These are phyloP conservation scores for Plectranthus barbatus DNA, from an alignment of 257 asterid genomes.

Conservation along the genomic window DNA sequence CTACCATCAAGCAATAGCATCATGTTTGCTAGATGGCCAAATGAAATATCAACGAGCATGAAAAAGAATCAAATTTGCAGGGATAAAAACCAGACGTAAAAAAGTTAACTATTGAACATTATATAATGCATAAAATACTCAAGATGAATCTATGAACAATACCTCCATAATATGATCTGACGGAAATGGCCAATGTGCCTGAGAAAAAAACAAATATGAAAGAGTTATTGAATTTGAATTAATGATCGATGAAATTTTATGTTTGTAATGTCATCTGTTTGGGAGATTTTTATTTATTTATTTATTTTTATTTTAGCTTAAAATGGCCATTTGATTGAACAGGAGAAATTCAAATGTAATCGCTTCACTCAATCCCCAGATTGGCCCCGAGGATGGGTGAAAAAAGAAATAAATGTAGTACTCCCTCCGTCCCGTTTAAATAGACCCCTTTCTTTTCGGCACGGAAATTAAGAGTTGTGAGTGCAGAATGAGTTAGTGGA, in stretches of 20 bases:
- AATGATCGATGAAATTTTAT: not conserved
- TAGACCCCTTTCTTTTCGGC: no score
- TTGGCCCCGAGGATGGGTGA: not conserved
- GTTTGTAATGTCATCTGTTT: no score
- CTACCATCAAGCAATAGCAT: not conserved
- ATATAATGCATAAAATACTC: not conserved
- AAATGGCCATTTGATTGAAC: no score
- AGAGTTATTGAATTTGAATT: constrained; percentile 3
- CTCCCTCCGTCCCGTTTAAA: no score
- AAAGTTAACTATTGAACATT: not conserved
- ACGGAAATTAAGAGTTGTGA: no score
- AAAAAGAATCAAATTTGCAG: not conserved
- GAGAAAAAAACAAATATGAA: constrained; percentile 18
- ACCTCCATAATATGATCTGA: constrained; percentile 86
- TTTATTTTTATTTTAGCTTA: no score
- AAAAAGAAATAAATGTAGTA: not conserved
- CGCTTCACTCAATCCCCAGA: not conserved
- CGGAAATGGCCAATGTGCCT: constrained; percentile 99
- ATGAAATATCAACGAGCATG: not conserved
- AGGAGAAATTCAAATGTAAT: not conserved
- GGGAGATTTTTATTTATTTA: no score
- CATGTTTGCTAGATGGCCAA: not conserved
- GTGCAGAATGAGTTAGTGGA: no score
- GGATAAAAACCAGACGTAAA: not conserved
- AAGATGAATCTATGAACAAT: constrained; percentile 9